Evolutionary conservation across 2,329 filamentous ascomycete genomes (phyloP).

Genomic region (Aspergillus sp.): DNA sequence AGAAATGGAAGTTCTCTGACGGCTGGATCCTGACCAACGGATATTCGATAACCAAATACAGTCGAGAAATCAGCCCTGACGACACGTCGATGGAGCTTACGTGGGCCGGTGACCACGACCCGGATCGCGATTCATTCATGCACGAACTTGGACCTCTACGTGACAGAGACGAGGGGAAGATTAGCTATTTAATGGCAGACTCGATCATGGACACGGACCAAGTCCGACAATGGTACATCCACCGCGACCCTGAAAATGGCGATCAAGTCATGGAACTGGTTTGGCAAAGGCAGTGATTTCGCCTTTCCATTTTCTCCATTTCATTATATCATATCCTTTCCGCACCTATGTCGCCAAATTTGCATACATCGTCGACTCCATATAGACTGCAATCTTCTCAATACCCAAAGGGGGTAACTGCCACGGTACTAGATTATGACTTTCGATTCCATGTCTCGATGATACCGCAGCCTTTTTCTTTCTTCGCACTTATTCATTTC

Average conservation of each 20-base stretch:
- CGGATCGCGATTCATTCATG: slow-evolving; percentile 47
- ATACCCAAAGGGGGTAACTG: slow-evolving; percentile 10
- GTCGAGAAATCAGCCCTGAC: slow-evolving; percentile 44
- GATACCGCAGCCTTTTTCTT: slow-evolving; percentile 11
- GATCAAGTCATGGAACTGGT: slow-evolving; percentile 44
- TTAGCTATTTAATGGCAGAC: slow-evolving; percentile 52
- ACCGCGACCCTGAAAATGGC: slow-evolving; percentile 40
- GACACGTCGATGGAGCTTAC: slow-evolving; percentile 54
- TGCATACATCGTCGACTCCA: slow-evolving; percentile 5
- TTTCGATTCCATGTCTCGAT: slow-evolving; percentile 14
- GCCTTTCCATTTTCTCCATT: neutral
- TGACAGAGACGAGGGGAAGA: slow-evolving; percentile 48
- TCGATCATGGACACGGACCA: slow-evolving; percentile 44
- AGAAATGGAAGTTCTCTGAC: slow-evolving; percentile 52
- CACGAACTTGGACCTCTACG: slow-evolving; percentile 56
- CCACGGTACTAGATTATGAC: slow-evolving; percentile 21
- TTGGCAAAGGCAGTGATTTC: slow-evolving; percentile 27
- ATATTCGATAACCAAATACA: slow-evolving; percentile 57
- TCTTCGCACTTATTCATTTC: slow-evolving; percentile 1
- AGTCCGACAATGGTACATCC: slow-evolving; percentile 58
- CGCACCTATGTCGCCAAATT: neutral
- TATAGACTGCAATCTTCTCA: slow-evolving; percentile 15
- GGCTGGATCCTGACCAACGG: slow-evolving; percentile 58
- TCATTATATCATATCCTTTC: neutral
- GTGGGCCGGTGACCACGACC: slow-evolving; percentile 49